phyloP scores from a whole-genome alignment of 2,329 filamentous ascomycete species.

The Ophiocordyceps camponoti-floridani region DNA sequence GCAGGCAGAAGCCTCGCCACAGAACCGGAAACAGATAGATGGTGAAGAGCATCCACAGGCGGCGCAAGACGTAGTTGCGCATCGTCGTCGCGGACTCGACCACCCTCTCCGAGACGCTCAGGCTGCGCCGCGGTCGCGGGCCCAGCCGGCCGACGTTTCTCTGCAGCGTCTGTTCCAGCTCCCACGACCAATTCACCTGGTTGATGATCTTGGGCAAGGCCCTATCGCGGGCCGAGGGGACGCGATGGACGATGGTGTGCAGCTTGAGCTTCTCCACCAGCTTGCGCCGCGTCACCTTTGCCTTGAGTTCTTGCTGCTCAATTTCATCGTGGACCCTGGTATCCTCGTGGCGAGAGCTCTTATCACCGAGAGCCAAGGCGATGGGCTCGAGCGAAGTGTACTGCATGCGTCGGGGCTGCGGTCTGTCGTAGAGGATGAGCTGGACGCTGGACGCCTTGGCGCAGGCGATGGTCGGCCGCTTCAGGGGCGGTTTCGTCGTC shows the following conservation, averaged over 20 bases:
- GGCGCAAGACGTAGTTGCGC: constrained; percentile 54
- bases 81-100: constrained; percentile 83
- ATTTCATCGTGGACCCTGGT: constrained; percentile 37
- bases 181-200: constrained; percentile 91
- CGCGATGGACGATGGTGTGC: constrained; percentile 66
- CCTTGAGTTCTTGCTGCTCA: constrained; percentile 40
- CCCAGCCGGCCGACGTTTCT: constrained; percentile 80
- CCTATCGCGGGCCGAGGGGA: constrained; percentile 65
- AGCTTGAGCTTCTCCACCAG: constrained; percentile 75
- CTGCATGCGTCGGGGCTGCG: constrained; percentile 77
- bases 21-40: constrained; percentile 65
- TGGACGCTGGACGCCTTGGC: constrained; percentile 59
- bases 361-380: constrained; percentile 66
- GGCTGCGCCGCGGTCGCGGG: constrained; percentile 58
- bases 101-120: constrained; percentile 87
- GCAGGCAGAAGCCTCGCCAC: constrained; percentile 54
- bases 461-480: constrained; percentile 57
- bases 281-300: constrained; percentile 41
- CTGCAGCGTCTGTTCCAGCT: constrained; percentile 70
- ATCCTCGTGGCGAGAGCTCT: constrained; percentile 25
- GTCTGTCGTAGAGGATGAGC: constrained; percentile 75
- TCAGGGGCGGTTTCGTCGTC: constrained; percentile 29
- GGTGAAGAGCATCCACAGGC: constrained; percentile 52
- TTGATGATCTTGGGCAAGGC: constrained; percentile 68
- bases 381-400: constrained; percentile 89